Evolutionary conservation across 768 basidiomycete species (phyloP).

Genomic region (Rhizopogon rudus): DNA sequence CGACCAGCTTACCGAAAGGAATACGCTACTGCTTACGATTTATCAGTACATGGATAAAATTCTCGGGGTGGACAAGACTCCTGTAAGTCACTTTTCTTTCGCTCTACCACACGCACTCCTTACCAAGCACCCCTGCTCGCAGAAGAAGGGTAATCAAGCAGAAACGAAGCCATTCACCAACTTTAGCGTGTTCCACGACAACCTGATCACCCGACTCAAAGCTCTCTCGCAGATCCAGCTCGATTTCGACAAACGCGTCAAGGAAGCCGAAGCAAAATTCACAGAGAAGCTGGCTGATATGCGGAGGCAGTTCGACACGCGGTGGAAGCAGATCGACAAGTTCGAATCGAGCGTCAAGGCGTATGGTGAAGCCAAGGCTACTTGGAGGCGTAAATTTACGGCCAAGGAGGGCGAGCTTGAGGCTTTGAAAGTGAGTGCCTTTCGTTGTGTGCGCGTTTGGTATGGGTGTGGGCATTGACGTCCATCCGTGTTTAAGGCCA

Average conservation of each 20-base stretch:
- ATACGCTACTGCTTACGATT: constrained; percentile 85
- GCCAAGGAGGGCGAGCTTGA: constrained; percentile 89
- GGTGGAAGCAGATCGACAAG: constrained; percentile 91
- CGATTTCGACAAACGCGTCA: constrained; percentile 81
- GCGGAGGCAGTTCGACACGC: constrained; percentile 80
- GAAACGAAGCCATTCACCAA: constrained; percentile 94
- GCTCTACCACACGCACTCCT: background rate
- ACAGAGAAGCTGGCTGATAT: constrained; percentile 71
- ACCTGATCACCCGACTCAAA: constrained; percentile 83
- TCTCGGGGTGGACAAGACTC: constrained; percentile 81
- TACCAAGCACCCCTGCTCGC: background rate
- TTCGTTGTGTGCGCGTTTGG: background rate
- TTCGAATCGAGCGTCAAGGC: constrained; percentile 84
- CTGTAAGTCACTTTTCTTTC: constrained; percentile 44
- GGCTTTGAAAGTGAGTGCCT: constrained; percentile 61
- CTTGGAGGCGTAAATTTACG: constrained; percentile 81
- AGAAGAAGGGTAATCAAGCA: constrained; percentile 73
- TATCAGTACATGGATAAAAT: constrained; percentile 97
- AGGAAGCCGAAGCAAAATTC: constrained; percentile 72
- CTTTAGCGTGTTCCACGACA: constrained; percentile 92
- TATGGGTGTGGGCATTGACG: too few relatives aligned
- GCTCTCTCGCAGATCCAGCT: constrained; percentile 77
- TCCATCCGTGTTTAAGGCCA: constrained; percentile 38
- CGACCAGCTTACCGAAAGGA: constrained; percentile 90
- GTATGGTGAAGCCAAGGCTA: constrained; percentile 72